Conservation (phyloP, 2,329 filamentous ascomycete genomes). For the Mariannaea elegans region DNA sequence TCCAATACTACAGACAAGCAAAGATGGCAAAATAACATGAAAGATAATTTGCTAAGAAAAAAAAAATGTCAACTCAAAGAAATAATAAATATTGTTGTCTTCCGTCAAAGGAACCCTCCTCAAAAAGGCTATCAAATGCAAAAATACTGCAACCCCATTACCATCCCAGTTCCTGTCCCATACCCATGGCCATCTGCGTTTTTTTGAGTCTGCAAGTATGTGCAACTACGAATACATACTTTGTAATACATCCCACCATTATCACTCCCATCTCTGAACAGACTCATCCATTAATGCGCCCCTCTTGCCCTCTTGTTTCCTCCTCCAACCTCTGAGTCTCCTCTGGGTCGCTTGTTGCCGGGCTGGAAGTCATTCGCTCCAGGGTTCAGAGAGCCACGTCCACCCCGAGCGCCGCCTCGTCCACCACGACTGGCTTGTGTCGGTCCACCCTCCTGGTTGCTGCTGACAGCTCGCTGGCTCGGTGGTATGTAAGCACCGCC, state of each 20-base stretch:
- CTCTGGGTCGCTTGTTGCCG: constrained; percentile 65
- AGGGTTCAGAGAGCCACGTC: constrained; percentile 58
- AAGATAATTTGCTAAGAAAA: background rate
- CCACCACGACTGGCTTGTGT: constrained; percentile 45
- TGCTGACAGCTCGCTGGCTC: constrained; percentile 47
- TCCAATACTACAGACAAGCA: too few relatives aligned
- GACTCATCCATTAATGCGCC: constrained; percentile 43
- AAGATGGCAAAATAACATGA: background rate
- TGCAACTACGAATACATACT: constrained; percentile 30
- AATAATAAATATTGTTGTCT: constrained; percentile 33
- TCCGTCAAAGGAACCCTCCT: constrained; percentile 36
- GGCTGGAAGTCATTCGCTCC: constrained; percentile 65
- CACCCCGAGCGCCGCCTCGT: constrained; percentile 53
- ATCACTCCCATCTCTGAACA: constrained; percentile 10
- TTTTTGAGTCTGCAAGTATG: background rate
- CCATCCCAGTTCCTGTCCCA: constrained; percentile 21
- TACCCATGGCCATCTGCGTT: constrained; percentile 21
- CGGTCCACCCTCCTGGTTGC: constrained; percentile 46
- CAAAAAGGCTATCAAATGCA: constrained; percentile 28
- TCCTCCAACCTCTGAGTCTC: constrained; percentile 57
- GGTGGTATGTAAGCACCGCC: constrained; percentile 51
- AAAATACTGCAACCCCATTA: constrained; percentile 20
- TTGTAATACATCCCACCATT: constrained; percentile 35
- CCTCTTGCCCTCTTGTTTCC: constrained; percentile 55
- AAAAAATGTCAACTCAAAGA: constrained; percentile 15